These are phyloP conservation scores for Xylona heveae DNA, from an alignment of 495 filamentous ascomycete species.

Conservation along the genomic window DNA sequence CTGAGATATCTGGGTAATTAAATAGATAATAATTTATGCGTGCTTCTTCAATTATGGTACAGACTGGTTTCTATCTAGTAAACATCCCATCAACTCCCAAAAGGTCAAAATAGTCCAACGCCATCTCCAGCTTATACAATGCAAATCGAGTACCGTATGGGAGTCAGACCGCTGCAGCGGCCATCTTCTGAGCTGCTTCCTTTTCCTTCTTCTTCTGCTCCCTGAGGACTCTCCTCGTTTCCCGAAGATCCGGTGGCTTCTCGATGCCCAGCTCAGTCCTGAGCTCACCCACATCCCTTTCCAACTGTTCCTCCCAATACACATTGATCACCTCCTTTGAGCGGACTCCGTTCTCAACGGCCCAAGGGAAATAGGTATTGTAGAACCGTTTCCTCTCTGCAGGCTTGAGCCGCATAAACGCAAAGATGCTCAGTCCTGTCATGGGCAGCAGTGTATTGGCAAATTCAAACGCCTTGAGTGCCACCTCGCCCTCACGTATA, in stretches of 20 bases:
- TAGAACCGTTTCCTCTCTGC: slow-evolving; percentile 55
- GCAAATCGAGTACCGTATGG: no score
- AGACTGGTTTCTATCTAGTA: no score
- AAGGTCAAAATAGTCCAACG: no score
- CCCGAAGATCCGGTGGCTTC: slow-evolving; percentile 71
- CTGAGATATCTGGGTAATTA: no score
- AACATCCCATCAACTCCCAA: no score
- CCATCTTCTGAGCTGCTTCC: no score
- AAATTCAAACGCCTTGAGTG: slow-evolving; percentile 76
- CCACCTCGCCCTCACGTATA: slow-evolving; percentile 89
- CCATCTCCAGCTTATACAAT: no score
- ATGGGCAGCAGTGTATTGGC: slow-evolving; percentile 85
- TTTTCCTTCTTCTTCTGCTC: slow-evolving; percentile 44
- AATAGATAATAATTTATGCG: no score
- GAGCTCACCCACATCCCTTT: slow-evolving; percentile 62
- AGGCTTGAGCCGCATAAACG: slow-evolving; percentile 47
- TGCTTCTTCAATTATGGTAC: no score
- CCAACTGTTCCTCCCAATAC: slow-evolving; percentile 92
- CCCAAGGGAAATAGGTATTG: slow-evolving; percentile 71
- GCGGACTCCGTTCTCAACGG: slow-evolving; percentile 55
- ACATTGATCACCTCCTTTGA: slow-evolving; percentile 81
- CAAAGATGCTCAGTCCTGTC: slow-evolving; percentile 69
- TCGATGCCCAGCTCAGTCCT: slow-evolving; percentile 60
- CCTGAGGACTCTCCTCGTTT: slow-evolving; percentile 47
- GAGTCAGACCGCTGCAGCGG: no score